These are phyloP conservation scores for Pythium aphanidermatum DNA, from an alignment of 352 stramenopile genomes.

Conservation along the genomic window DNA sequence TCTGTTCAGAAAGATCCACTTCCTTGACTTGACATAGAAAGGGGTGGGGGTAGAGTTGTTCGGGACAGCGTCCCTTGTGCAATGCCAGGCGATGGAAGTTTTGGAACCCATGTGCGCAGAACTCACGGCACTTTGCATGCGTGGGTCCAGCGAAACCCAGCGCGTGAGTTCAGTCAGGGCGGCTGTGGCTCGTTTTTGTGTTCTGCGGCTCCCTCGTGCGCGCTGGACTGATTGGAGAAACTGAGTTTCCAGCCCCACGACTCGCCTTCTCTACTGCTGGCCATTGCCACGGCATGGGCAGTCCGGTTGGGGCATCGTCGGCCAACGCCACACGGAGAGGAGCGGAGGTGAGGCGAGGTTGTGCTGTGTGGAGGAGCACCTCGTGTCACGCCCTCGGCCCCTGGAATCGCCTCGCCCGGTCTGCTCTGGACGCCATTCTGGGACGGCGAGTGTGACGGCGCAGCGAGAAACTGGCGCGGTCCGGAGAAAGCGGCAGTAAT, in stretches of 20 bases:
- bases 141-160: conserved; percentile 15
- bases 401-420: too few relatives aligned
- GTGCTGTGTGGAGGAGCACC: too few relatives aligned
- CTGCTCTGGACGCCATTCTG: too few relatives aligned
- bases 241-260: conserved; percentile 7
- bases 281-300: too few relatives aligned
- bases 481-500: conserved; percentile 2
- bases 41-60: not conserved
- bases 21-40: conserved; percentile 11
- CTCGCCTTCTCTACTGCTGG: too few relatives aligned
- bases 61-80: conserved; percentile 2
- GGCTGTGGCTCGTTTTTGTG: conserved; percentile 14
- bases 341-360: too few relatives aligned
- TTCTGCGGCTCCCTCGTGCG: conserved; percentile 7
- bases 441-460: conserved; percentile 14
- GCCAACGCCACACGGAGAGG: too few relatives aligned
- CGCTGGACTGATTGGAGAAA: conserved; percentile 16
- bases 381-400: too few relatives aligned
- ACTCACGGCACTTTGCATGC: not conserved
- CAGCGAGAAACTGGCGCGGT: conserved; percentile 2
- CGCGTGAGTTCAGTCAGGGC: conserved; percentile 11
- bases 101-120: not conserved
- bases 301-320: too few relatives aligned
- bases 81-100: not conserved
- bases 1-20: conserved; percentile 23